Evolutionary conservation across 108 stramenopile genomes (phyloP), one percentile per base, ranked within the genome.

Genomic region (Schizochytrium sp.): DNA sequence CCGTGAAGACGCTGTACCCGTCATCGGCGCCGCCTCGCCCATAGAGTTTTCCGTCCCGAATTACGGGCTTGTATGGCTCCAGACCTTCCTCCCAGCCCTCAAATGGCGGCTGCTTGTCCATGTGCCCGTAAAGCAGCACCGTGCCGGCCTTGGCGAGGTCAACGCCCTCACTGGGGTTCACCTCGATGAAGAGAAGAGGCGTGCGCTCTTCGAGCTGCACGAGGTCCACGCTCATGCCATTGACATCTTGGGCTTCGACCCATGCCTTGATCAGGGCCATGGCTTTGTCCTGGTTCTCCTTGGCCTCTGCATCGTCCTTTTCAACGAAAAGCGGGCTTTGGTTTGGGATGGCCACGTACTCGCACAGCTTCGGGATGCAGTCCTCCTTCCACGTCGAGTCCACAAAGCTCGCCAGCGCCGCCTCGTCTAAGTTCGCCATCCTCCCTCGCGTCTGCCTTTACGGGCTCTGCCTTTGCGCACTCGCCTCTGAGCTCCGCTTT

Each of bases 21-120:
- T 83, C 76, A 23, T 83, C 76, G 51, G 76, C 76, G 51, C 76
- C 76, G 3, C 76, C 76, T 0, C 76, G 76, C 25, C 76, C 76
- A 23, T 83, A 83, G 48, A 83, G 51, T 45, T 83, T 83, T 6
- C 51, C 76, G 76, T 53, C 76, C 10, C 51, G 48, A 23, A 83
- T 4, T 1, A 83, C 76, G 12, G 76, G 76, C 51, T 83, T 83
- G 76, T 83, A 83, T 0, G 76, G 76, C 23, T 83, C 76, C 3
- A 83, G 76, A 4, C 76, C 76, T 23, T 83, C 76, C 25, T 47
- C 45, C 76, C 76, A 83, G 48, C 76, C 76, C 51, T 83, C 76
- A 83, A 83, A 83, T 6, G 76, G 76, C n/a, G 76, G 76, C 51
- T 83, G 76, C 76, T 83, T 83, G 76, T 83, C 76, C 76, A 83